A percentile compares a stretch with the other conserved stretches of the same genome.
These are phyloP conservation scores for Melaleuca alternifolia DNA, from an alignment of 345 rosid genomes.

Conservation along the genomic window DNA sequence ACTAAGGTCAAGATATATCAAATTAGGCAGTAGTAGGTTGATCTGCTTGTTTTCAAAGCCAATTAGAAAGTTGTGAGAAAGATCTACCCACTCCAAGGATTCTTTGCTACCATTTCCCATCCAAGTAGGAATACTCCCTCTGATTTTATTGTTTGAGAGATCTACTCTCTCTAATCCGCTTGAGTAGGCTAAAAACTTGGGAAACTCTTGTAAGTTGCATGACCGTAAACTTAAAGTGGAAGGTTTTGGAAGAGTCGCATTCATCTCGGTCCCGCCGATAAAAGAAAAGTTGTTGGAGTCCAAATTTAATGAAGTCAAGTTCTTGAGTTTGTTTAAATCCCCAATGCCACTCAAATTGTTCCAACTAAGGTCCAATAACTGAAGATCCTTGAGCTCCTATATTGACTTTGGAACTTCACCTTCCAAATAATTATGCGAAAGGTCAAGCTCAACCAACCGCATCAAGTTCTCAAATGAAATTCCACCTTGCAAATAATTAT, in stretches of 20 bases:
- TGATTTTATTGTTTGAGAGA: background rate
- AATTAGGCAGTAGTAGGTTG: background rate
- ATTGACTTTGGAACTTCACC: background rate
- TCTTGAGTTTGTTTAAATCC: background rate
- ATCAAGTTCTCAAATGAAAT: too few relatives aligned
- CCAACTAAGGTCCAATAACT: accelerated
- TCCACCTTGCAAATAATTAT: too few relatives aligned
- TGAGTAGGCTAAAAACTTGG: background rate
- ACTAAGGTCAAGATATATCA: background rate
- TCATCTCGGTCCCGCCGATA: background rate
- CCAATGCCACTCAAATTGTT: background rate
- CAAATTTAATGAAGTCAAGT: accelerated
- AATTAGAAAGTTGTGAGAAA: background rate
- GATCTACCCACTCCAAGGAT: background rate
- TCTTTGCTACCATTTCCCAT: background rate
- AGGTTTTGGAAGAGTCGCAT: background rate
- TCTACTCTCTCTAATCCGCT: background rate
- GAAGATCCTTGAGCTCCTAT: background rate
- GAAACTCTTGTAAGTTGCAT: background rate
- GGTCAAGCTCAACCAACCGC: accelerated
- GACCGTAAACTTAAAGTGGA: background rate
- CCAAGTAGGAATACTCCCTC: background rate
- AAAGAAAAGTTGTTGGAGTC: background rate
- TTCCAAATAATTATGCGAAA: accelerated
- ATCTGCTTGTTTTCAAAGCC: background rate